Conservation (phyloP, 2,329 filamentous ascomycete species). For the Penicillium decumbens region DNA sequence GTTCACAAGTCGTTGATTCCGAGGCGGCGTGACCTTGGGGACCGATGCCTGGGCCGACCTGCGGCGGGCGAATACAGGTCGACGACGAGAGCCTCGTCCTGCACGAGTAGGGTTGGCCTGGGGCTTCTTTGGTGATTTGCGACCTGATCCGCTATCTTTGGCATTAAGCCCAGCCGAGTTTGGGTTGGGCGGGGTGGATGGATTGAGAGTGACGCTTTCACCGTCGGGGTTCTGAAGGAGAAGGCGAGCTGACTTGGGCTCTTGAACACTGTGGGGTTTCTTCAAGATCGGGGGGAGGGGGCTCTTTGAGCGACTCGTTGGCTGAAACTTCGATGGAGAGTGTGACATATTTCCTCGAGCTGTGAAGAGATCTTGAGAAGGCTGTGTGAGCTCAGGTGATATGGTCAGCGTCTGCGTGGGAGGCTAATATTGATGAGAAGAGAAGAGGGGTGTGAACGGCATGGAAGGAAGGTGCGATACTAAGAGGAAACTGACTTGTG, state of each 20-base stretch:
- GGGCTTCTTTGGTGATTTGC: conserved; percentile 27
- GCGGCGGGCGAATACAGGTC: conserved; percentile 32
- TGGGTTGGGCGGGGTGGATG: conserved; percentile 13
- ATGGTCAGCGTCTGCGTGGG: not conserved
- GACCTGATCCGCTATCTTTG: conserved; percentile 3
- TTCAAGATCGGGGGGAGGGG: conserved; percentile 39
- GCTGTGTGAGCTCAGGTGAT: not conserved
- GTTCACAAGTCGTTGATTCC: conserved; percentile 46
- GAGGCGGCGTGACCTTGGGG: conserved; percentile 65
- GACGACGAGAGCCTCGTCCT: conserved; percentile 26
- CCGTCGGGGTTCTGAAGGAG: conserved; percentile 25
- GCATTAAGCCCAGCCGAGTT: conserved; percentile 5
- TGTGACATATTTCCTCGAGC: not conserved
- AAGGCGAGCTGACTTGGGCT: conserved; percentile 32
- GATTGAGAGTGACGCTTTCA: conserved; percentile 25
- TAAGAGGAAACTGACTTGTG: not conserved
- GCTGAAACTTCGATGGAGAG: conserved; percentile 1
- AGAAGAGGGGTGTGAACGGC: not conserved
- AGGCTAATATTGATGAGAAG: not conserved
- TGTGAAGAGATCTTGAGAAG: not conserved
- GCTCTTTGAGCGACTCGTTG: conserved; percentile 1
- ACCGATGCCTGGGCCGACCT: conserved; percentile 34
- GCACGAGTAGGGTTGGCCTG: conserved; percentile 26
- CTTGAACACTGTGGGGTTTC: conserved; percentile 29
- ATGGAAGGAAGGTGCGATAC: not conserved